Percentiles rank a stretch among this genome's conserved stretches.
Conservation (phyloP, 148 eudicot species). For the Persicaria tinctoria region DNA sequence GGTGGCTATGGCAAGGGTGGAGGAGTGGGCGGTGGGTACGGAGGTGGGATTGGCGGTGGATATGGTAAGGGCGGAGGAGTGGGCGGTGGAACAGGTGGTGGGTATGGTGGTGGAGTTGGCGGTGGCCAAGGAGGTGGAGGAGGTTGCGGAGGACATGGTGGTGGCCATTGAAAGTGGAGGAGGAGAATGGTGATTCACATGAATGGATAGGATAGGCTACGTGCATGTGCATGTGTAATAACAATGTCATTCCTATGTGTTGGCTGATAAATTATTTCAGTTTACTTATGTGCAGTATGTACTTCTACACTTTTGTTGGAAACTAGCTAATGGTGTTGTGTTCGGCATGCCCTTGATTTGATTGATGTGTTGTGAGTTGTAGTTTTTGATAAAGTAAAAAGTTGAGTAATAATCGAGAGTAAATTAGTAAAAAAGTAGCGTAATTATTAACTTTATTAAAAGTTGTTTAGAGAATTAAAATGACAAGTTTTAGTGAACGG, state of each 20-base stretch:
- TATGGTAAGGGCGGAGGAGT: background rate
- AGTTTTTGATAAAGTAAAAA: too few relatives aligned
- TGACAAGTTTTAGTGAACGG: too few relatives aligned
- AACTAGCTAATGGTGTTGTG: too few relatives aligned
- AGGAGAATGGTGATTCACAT: background rate
- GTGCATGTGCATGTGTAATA: background rate
- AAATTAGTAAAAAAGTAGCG: too few relatives aligned
- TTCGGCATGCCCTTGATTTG: too few relatives aligned
- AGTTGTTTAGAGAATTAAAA: too few relatives aligned
- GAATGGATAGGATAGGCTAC: background rate
- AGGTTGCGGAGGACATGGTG: constrained; percentile 6
- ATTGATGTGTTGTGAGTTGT: too few relatives aligned
- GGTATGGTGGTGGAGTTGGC: background rate
- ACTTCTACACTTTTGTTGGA: background rate
- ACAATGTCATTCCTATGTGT: background rate
- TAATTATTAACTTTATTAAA: too few relatives aligned
- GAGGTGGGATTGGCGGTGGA: background rate
- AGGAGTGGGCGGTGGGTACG: constrained; percentile 1
- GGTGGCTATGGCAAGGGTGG: background rate
- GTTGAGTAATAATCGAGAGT: too few relatives aligned
- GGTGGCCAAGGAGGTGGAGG: too few relatives aligned
- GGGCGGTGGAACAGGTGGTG: background rate
- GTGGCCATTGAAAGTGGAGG: background rate
- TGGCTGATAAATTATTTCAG: background rate
- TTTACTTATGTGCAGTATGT: background rate